Base-by-base conservation (phyloP, 768 basidiomycete genomes). In the Psilocybe sp. region DNA sequence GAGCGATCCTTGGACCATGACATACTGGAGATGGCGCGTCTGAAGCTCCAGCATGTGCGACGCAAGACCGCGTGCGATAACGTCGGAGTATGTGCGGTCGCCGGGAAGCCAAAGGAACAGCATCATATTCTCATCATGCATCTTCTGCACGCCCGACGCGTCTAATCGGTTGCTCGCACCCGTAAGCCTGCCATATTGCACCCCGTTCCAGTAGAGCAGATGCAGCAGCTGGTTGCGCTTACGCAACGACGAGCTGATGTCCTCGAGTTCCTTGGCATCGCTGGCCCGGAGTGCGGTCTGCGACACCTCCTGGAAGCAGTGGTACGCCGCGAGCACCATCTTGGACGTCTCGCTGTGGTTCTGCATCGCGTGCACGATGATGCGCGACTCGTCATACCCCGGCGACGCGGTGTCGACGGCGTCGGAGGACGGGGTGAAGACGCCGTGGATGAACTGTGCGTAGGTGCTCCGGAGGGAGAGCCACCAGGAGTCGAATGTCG, bases 81-180 rank as follows among this genome's bases (percentile, higher is more conserved):
- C 31, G n/a, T 47, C 46, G 5, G 46, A 40, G 16, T 47, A 47
- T 13, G 38, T n/a, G 13, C 46, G 46, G 34, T 40, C 10, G n/a
- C 38, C 38, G n/a, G 46, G 39, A 15, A 47, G 46, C 46, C 46
- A 47, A n/a, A 47, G 46, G 20, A 47, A 47, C 18, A 47, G 37
- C 46, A 47, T 47, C 46, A 47, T 32, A 20, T 47, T 47, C n/a
- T 47, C 46, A n/a, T 47, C 46, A 16, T 47, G 37, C 46, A 47
- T 40, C 39, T 47, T 47, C 15, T 40, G 15, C 9, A 40, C 35
- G 28, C 32, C 20, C 38, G 38, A 40, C n/a, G 46, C 33, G 39
- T 47, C 46, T 15, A 47, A 28, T 13, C 37, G 46, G 39, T 47
- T 47, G 46, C 46, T 47, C 15, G 46, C 46, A 7, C 12, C 37